Percentiles rank a stretch among this genome's conserved stretches.
Conservation (phyloP, 257 asterid species). For the Petunia secreta region DNA sequence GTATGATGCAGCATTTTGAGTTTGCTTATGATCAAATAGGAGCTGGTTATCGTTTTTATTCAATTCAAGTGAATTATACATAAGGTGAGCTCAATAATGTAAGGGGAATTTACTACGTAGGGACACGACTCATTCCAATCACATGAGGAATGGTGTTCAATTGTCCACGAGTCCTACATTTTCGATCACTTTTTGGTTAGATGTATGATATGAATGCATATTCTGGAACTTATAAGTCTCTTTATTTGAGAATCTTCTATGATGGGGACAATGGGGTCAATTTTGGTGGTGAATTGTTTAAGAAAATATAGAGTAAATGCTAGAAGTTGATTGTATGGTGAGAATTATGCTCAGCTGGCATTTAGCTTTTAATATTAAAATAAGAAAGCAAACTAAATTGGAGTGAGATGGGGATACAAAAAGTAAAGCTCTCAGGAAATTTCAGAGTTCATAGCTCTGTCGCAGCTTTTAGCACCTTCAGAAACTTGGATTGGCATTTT, state of each 20-base stretch:
- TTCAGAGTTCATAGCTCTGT: neutral
- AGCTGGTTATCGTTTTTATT: neutral
- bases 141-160: neutral
- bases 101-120: neutral
- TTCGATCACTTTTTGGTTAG: neutral
- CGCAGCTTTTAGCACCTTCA: neutral
- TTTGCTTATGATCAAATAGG: neutral
- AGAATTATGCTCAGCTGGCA: neutral
- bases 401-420: too few relatives aligned
- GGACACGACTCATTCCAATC: neutral
- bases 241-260: neutral
- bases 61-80: neutral
- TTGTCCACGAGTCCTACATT: neutral
- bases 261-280: neutral
- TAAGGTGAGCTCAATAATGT: slow-evolving; percentile 13
- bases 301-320: neutral
- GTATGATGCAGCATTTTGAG: neutral
- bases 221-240: neutral
- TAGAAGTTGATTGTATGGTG: neutral
- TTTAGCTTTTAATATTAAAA: too few relatives aligned
- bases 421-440: neutral
- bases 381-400: too few relatives aligned
- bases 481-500: slow-evolving; percentile 7
- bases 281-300: neutral
- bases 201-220: neutral